Conservation (phyloP, 257 asterid genomes). For the Nicotiana noctiflora region DNA sequence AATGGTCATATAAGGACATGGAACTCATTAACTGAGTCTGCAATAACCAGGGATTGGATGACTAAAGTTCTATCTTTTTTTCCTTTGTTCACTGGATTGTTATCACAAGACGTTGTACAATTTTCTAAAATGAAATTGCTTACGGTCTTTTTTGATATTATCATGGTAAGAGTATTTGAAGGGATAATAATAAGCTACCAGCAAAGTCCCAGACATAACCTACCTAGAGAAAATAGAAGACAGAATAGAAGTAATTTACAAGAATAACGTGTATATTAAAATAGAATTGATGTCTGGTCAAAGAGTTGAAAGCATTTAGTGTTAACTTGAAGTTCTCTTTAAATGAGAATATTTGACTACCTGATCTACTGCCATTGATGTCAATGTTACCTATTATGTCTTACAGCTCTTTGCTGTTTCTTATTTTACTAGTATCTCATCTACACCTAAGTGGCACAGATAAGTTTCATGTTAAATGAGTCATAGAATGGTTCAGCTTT, state of each 20-base stretch:
- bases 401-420: neutral
- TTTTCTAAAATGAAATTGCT: neutral
- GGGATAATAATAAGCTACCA: neutral
- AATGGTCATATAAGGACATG: neutral
- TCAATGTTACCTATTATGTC: neutral
- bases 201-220: neutral
- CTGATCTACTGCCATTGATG: neutral
- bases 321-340: neutral
- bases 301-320: neutral
- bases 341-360: neutral
- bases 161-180: neutral
- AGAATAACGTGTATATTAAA: neutral
- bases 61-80: neutral
- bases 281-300: neutral
- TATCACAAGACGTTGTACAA: neutral
- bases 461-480: neutral
- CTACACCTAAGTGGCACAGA: neutral
- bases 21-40: neutral
- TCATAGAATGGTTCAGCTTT: no score
- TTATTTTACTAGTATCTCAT: neutral
- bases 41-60: conserved; percentile 3
- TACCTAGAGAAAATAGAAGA: neutral
- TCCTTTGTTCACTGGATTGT: neutral
- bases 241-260: neutral
- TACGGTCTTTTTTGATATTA: neutral